These are phyloP conservation scores for Aspergillus olivimuriae DNA, from an alignment of 495 filamentous ascomycete species.

Conservation along the genomic window DNA sequence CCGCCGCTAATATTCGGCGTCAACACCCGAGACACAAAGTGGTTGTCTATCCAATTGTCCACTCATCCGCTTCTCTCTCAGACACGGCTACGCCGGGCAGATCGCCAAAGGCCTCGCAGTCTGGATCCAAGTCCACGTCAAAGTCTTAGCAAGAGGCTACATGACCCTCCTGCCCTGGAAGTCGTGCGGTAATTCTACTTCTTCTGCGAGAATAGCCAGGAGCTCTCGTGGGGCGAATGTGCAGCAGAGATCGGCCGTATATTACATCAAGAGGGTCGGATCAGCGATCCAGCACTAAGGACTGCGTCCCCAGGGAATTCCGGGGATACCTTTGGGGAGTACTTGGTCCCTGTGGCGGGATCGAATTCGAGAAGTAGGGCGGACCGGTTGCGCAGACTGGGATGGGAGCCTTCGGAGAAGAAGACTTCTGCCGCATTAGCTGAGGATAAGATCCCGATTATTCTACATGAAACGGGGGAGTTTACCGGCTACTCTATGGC, in stretches of 20 bases:
- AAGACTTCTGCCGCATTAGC: slow-evolving; percentile 20
- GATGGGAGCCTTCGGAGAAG: slow-evolving; percentile 32
- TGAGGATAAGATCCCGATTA: slow-evolving; percentile 31
- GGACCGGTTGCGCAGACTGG: slow-evolving; percentile 22
- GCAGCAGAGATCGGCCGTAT: slow-evolving; percentile 20
- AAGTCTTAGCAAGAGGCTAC: slow-evolving; percentile 22
- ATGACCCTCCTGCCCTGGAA: slow-evolving; percentile 24
- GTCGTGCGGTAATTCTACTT: slow-evolving; percentile 26
- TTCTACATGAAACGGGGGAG: slow-evolving; percentile 24
- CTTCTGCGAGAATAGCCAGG: slow-evolving; percentile 33
- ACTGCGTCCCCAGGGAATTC: slow-evolving; percentile 20
- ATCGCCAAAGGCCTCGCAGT: slow-evolving; percentile 24
- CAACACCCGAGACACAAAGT: slow-evolving; percentile 14
- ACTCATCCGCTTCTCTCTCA: slow-evolving; percentile 27
- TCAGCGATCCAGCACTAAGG: slow-evolving; percentile 16
- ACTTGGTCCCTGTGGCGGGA: slow-evolving; percentile 18
- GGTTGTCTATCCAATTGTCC: slow-evolving; percentile 27
- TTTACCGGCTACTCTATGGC: slow-evolving; percentile 9
- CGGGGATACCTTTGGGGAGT: slow-evolving; percentile 24
- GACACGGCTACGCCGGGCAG: slow-evolving; percentile 25
- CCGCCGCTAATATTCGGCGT: slow-evolving; percentile 31
- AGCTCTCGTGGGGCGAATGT: slow-evolving; percentile 21
- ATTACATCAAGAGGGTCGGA: slow-evolving; percentile 15
- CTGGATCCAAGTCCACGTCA: slow-evolving; percentile 24
- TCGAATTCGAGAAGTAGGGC: slow-evolving; percentile 24